Base-by-base conservation (phyloP, 129 eudicot species). In the Escallonia rubra region DNA sequence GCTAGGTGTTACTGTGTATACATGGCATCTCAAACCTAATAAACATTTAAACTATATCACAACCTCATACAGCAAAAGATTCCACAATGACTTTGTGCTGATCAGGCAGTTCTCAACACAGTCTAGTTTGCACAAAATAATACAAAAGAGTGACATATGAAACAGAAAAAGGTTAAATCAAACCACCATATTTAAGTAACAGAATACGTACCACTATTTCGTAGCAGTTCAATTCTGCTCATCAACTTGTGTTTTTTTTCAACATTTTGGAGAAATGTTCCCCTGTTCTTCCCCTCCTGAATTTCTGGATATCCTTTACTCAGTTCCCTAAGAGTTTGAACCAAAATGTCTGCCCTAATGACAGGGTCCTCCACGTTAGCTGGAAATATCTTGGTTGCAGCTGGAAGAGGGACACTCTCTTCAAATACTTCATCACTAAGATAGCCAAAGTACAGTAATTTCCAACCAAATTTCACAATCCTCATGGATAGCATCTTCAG, bases 341-440 rank as follows among this genome's bases (percentile, higher is more conserved):
- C 60, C 68, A 94, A 63, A 74, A 94, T 81, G 66, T 94, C 96
- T 51, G 93, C 85, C 79, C 99, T 76, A 62, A 94, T 86, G 7
- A 74, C 63, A 63, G 99, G 97, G 68, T 94, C 97, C 81, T 89
- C 96, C 41, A 94, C 99, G 73, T 78, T 87, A 55, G 97, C 96
- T 43, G 99, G 99, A 67, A 94, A 83, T 74, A 94, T 94, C 74
- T 94, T 94, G 51, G 80, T 71, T 57, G 91, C 75, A 75, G 76
- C 82, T 50, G 96, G 96, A 79, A 80, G 59, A 60, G 79, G 77
- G 69, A 57, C 50, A 43, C 68, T 58, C 44, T 57, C 83, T 52
- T 71, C 76, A 70, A 86, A 94, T 43, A 78, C 68, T 45, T 94
- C 99, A 70, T 89, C 96, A 77, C 84, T 78, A 11, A 94, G 76